Evolutionary conservation across 1,139 yeast genomes (phyloP).

Genomic region (Candida frijolesensis): DNA sequence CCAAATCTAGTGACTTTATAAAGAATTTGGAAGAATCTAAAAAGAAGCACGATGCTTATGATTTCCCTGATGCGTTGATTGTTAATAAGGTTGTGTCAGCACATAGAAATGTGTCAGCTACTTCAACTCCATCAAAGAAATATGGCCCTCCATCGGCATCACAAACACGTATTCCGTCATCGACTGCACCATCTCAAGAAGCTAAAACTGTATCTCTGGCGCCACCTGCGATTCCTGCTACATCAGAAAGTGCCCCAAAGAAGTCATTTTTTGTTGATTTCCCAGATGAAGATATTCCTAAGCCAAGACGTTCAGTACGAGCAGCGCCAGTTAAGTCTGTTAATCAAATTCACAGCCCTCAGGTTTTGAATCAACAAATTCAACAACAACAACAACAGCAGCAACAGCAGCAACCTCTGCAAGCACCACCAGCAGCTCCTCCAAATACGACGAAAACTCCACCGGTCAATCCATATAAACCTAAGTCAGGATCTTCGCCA

Average conservation of each 20-base stretch:
- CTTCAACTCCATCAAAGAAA: conserved; percentile 22
- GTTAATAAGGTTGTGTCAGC: conserved; percentile 42
- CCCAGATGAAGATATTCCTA: conserved; percentile 36
- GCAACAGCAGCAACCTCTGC: conserved; percentile 4
- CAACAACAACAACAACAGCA: conserved; percentile 6
- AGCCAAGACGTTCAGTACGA: conserved; percentile 32
- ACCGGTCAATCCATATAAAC: conserved; percentile 19
- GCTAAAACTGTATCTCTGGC: conserved; percentile 7
- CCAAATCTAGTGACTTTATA: conserved; percentile 13
- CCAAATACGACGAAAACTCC: conserved; percentile 18
- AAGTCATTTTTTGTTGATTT: conserved; percentile 60
- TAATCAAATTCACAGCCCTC: conserved; percentile 16
- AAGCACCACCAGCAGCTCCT: conserved; percentile 12
- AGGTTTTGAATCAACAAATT: conserved; percentile 4
- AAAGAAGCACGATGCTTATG: conserved; percentile 74
- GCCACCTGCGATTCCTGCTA: conserved; percentile 10
- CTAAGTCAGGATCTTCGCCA: conserved; percentile 18
- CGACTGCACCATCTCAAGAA: conserved; percentile 13
- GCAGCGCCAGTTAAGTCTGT: conserved; percentile 23
- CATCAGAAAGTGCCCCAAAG: conserved; percentile 18
- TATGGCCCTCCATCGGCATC: conserved; percentile 23
- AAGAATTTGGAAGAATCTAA: conserved; percentile 46
- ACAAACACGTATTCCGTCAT: conserved; percentile 14
- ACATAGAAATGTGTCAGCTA: conserved; percentile 24
- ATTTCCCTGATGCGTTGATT: conserved; percentile 69